Evolutionary conservation across 2,329 filamentous ascomycete species (phyloP), one percentile per base, ranked within the genome.

Genomic region (Penicillium sp.): DNA sequence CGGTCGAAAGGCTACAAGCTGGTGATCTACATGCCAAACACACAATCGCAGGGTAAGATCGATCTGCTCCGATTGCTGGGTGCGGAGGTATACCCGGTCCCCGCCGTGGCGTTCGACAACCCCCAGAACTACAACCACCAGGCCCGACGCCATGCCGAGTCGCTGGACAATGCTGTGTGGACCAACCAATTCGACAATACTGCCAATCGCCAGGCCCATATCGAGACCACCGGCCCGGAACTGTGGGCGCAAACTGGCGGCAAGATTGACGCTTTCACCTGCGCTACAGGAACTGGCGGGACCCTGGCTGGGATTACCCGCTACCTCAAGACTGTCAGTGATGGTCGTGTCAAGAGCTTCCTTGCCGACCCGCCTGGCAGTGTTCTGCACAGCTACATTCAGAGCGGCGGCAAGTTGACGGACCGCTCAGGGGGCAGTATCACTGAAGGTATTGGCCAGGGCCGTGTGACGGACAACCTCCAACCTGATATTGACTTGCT

Each of bases 1-100:
- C 81, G 91, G 45, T 87, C 84, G 25, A 85, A 84, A 58, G 93
- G 91, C 27, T 97, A 98, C 77, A 85, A 85, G 64, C 82, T 95
- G 35, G 90, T 97, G 62, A 98, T 98, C 64, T 98, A 97, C 80
- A 97, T 98, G 93, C 93, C 93, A 58, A 86, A 98, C 75, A 97
- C 91, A 33, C 93, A 97, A 72, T 94, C 90, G 14, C 91, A 95
- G 71, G 93, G 90, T 64, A 98, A 98, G 76, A 87, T 98, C 63
- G 93, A 97, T 67, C 78, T 98, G 37, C 75, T 98, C 50, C 79
- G 91, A 7, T 75, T 97, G 23, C 79, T 98, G 7, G 93, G 93
- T 51, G 93, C 93, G 17, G 90, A 97, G 68, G 93, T 98, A 21
- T 86, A 94, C 70, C 90, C 93, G 13, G 93, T 98, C 0, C 93